Base-by-base conservation (phyloP, 73 alveolate species). In the Symbiodinium pilosum region DNA sequence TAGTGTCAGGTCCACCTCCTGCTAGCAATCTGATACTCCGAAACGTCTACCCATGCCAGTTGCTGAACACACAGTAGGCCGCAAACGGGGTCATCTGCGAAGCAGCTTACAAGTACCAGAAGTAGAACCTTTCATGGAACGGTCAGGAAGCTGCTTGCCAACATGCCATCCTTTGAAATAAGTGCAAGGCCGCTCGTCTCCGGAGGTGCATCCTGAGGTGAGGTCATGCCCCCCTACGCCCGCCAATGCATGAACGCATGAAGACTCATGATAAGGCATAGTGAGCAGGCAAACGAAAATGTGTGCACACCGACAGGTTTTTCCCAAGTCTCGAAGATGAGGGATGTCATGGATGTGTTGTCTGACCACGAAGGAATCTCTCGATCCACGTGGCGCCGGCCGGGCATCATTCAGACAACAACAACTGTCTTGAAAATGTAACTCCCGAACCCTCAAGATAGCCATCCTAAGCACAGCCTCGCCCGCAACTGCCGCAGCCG, bases 271-370 rank as follows among this genome's bases (percentile, higher is more conserved):
- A n/a, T n/a, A n/a, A n/a, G n/a, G n/a, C n/a, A n/a, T n/a, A n/a
- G 59, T 47, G 59, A 47, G 21, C 59, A 64, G 41, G 18, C 81
- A 64, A n/a, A 16, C 32, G 24, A 9, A 54, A 24, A n/a, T 30
- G 7, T 54, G 32, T 54, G 73, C 73, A 9, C 28, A 18, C 1
- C 30, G 81, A 64, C 39, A 6, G 14, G 59, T 9, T 14, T 14
- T 9, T 64, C 39, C 81, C 39, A 64, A 64, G 81, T 18, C 9
- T 64, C 81, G 81, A 64, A 64, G 32, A 64, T 64, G 81, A 64
- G 81, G 81, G 38, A 64, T 64, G 81, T 64, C 81, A 64, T 64
- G 81, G 81, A 64, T 64, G 81, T 64, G 81, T 64, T 64, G 81
- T 64, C 81, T 28, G 30, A 64, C 81, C 81, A 64, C 81, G 81